A percentile compares a stretch with the other conserved stretches of the same genome.
These are phyloP conservation scores for Sporothrix pseudoabietina DNA, from an alignment of 2,329 filamentous ascomycete species.

Conservation along the genomic window DNA sequence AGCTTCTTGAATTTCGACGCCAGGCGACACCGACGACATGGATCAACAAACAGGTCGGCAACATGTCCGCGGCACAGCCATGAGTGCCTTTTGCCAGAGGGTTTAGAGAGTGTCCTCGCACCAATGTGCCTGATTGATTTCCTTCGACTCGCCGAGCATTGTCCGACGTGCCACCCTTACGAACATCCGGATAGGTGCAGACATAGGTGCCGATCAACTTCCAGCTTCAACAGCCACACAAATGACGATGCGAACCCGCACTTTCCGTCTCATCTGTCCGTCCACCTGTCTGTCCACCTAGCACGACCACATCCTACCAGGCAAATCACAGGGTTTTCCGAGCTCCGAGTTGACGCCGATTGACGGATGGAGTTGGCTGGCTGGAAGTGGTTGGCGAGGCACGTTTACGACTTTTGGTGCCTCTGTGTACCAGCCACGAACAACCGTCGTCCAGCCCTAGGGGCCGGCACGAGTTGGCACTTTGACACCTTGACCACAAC, in stretches of 20 bases:
- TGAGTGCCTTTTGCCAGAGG: too few species aligned
- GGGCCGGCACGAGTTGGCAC: background rate
- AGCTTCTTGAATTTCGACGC: background rate
- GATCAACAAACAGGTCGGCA: background rate
- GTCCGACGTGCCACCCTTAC: background rate
- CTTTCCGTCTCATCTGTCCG: background rate
- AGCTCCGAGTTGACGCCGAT: background rate
- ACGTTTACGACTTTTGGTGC: background rate
- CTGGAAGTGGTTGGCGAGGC: background rate
- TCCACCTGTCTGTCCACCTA: too few species aligned
- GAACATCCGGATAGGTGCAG: background rate
- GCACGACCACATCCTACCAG: background rate
- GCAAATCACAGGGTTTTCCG: background rate
- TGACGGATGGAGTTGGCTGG: background rate
- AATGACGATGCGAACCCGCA: background rate
- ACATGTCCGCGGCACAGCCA: too few species aligned
- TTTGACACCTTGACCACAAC: background rate
- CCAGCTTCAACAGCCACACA: background rate
- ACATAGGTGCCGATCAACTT: background rate
- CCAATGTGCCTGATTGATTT: background rate
- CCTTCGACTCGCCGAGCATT: background rate
- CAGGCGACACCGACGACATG: background rate
- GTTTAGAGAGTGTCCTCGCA: too few species aligned
- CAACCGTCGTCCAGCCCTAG: background rate
- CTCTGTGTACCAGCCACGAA: background rate